Evolutionary conservation across 2,329 filamentous ascomycete species (phyloP).

Genomic region (Neofusicoccum sp.): DNA sequence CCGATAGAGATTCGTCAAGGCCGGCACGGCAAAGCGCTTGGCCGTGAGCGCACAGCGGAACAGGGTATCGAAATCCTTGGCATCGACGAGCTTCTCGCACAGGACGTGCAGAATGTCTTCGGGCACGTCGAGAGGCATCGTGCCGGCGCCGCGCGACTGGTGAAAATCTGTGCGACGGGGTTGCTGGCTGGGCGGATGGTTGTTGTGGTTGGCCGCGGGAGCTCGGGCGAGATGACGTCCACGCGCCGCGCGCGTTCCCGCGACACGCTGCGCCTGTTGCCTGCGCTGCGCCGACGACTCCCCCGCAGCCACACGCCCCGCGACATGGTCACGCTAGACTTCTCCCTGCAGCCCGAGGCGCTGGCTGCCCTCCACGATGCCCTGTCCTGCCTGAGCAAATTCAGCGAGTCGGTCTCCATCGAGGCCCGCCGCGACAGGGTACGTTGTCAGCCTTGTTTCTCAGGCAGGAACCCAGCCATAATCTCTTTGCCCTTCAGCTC

Average conservation of each 20-base stretch:
- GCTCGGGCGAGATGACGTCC: constrained; percentile 17
- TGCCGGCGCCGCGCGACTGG: not conserved
- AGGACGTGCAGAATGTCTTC: constrained; percentile 62
- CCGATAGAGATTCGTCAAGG: constrained; percentile 64
- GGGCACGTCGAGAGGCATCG: constrained; percentile 39
- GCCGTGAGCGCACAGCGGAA: constrained; percentile 59
- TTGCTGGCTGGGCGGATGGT: constrained; percentile 8
- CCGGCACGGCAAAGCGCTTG: constrained; percentile 57
- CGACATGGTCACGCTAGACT: constrained; percentile 57
- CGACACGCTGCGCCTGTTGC: not conserved
- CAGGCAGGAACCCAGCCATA: constrained; percentile 20
- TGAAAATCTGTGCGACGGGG: not conserved
- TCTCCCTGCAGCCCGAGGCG: constrained; percentile 72
- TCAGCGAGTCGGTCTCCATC: constrained; percentile 74
- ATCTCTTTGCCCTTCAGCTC: constrained; percentile 50
- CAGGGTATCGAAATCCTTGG: constrained; percentile 59
- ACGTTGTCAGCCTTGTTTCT: constrained; percentile 23
- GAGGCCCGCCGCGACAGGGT: constrained; percentile 70
- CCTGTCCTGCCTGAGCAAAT: constrained; percentile 72
- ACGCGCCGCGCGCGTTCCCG: not conserved
- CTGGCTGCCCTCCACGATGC: constrained; percentile 69
- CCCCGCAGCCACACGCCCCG: not conserved
- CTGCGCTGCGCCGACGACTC: not conserved
- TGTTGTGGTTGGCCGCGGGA: constrained; percentile 1
- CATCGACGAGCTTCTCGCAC: constrained; percentile 56